phyloP scores from a whole-genome alignment of 2,329 filamentous ascomycete genomes.

The Ophiostoma sp. region DNA sequence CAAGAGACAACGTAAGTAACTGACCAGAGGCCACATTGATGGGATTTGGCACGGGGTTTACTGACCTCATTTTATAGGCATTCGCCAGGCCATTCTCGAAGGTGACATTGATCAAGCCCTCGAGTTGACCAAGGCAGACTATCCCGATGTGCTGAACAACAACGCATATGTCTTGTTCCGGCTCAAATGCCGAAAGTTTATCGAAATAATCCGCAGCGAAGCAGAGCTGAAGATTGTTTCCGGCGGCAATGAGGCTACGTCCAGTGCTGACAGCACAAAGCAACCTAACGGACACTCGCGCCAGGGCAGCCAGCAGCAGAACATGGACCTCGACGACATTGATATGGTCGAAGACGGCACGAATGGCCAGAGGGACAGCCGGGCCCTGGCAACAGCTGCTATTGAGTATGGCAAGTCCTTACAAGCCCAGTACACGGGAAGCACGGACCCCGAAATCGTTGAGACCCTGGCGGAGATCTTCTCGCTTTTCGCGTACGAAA shows the following conservation, averaged over 20 bases:
- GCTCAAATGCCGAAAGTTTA: constrained; percentile 82
- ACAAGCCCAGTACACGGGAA: constrained; percentile 67
- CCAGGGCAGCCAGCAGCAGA: constrained; percentile 37
- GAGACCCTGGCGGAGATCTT: constrained; percentile 79
- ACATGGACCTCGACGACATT: constrained; percentile 54
- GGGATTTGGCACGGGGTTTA: background rate
- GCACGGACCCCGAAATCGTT: constrained; percentile 63
- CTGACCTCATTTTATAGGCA: constrained; percentile 50
- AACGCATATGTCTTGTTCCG: constrained; percentile 85
- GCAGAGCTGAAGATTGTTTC: constrained; percentile 54
- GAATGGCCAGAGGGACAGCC: constrained; percentile 28
- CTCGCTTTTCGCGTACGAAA: constrained; percentile 77
- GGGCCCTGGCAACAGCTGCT: constrained; percentile 59
- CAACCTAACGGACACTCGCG: constrained; percentile 32
- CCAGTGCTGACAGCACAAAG: background rate
- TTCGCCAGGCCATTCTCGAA: constrained; percentile 78
- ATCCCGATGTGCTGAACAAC: constrained; percentile 70
- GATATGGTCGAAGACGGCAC: constrained; percentile 46
- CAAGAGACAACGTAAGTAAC: constrained; percentile 69
- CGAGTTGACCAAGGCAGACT: constrained; percentile 71
- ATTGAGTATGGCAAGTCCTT: constrained; percentile 75
- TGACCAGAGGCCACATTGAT: background rate
- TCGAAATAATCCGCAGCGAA: constrained; percentile 82
- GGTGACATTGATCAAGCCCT: constrained; percentile 88
- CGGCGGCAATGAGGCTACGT: background rate